Base-by-base conservation (phyloP, 2,329 filamentous ascomycete genomes). In the Phyllosticta capitalensis region DNA sequence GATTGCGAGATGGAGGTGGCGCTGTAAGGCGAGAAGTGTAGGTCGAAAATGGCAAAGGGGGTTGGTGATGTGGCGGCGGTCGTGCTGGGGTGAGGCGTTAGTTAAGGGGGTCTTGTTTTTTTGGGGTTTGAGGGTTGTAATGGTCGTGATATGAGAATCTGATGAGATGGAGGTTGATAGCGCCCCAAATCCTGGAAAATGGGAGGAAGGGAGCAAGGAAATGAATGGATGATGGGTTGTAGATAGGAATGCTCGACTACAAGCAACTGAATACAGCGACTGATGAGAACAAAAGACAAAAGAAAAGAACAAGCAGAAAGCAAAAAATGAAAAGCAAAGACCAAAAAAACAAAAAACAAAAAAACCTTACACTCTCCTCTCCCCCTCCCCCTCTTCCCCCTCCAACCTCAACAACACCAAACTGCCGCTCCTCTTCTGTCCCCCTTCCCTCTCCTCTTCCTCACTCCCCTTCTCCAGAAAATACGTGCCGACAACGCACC, bases 401-500 rank as follows among this genome's bases (percentile, higher is more conserved):
- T 77, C 67, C 2, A 90, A 66, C 33, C 73, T 77, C 67, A 88
- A 89, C 2, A 92, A 75, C 19, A 90, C 72, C 30, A 95, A 73
- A 69, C 86, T 91, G 1, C 90, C 90, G 62, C 85, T 88, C 49
- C 90, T 85, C 55, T 75, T 81, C 68, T 91, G 87, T 14, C 17
- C 49, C 45, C 55, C 61, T 19, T 64, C 61, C 20, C 61, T 62
- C 9, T 66, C 66, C 14, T 61, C 64, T 7, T 51, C 73, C 67
- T 55, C 78, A 69, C 62, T 66, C 30, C 68, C 68, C 50, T 79
- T 79, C 63, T 90, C 78, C 26, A 96, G 79, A 63, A 87, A 83
- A 72, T 96, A 96, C 1, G 92, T 96, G 48, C 92, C 92, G 54
- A 96, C 81, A 0, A 95, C 78, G 64, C 95, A 86, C 67, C 86